These are phyloP conservation scores for Boletus reticuloceps DNA, from an alignment of 768 basidiomycete genomes.

Conservation along the genomic window DNA sequence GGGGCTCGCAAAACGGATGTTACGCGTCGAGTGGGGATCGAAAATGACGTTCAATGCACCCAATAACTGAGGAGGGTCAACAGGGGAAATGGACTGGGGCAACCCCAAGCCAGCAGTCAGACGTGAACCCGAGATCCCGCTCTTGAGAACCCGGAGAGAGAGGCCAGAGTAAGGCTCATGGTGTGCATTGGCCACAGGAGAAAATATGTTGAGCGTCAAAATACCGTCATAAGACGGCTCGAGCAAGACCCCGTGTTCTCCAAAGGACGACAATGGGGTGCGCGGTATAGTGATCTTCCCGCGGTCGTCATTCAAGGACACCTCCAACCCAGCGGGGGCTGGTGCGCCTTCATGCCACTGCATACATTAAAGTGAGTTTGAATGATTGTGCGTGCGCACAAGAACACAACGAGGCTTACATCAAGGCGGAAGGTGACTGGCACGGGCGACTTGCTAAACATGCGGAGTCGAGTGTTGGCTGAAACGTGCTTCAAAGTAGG, in stretches of 20 bases:
- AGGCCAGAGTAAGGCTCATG: slow-evolving; percentile 8
- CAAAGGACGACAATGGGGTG: neutral
- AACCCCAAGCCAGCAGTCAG: too few relatives aligned
- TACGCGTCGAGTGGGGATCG: slow-evolving; percentile 11
- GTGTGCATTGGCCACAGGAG: neutral
- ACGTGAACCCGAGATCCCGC: neutral
- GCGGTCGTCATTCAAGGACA: slow-evolving; percentile 5
- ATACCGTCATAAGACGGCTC: slow-evolving; percentile 2
- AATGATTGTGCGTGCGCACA: neutral
- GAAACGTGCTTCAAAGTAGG: slow-evolving; percentile 8
- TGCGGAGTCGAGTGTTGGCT: slow-evolving; percentile 7
- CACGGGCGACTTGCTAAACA: neutral
- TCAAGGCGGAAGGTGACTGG: neutral
- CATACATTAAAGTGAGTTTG: neutral
- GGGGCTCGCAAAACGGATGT: slow-evolving; percentile 7
- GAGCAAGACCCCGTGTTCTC: neutral
- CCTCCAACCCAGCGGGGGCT: neutral
- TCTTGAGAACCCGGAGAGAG: neutral
- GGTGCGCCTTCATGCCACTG: slow-evolving; percentile 2
- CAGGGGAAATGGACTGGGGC: too few relatives aligned
- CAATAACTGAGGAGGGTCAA: neutral
- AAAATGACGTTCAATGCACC: slow-evolving; percentile 11
- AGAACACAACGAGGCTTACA: too few relatives aligned
- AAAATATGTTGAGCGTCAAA: slow-evolving; percentile 3
- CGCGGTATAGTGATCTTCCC: neutral